These are phyloP conservation scores for Rossbeevera mucosa DNA, from an alignment of 768 basidiomycete species.

Conservation along the genomic window DNA sequence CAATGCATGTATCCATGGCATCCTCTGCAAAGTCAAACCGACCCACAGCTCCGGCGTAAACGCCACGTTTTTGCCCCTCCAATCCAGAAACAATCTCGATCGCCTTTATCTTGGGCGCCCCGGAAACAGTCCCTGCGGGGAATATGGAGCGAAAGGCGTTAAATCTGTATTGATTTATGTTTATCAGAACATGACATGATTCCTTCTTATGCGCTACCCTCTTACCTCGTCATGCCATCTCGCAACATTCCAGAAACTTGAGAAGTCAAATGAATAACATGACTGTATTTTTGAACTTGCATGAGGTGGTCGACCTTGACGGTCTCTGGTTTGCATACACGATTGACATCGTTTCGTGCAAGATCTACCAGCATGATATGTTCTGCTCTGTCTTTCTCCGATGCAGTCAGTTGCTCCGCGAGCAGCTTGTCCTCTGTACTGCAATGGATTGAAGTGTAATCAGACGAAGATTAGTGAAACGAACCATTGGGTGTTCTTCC, in stretches of 20 bases:
- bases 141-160: slow-evolving; percentile 99
- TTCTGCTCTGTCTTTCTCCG: slow-evolving; percentile 94
- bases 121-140: slow-evolving; percentile 97
- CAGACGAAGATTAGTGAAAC: slow-evolving; percentile 20
- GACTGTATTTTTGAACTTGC: slow-evolving; percentile 91
- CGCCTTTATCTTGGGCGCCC: slow-evolving; percentile 98
- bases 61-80: slow-evolving; percentile 85
- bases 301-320: slow-evolving; percentile 96
- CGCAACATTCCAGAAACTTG: slow-evolving; percentile 87
- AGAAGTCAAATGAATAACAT: slow-evolving; percentile 96
- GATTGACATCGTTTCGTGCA: slow-evolving; percentile 96
- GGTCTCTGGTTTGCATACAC: slow-evolving; percentile 90
- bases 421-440: slow-evolving; percentile 81
- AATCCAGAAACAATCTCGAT: slow-evolving; percentile 86
- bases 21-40: slow-evolving; percentile 94
- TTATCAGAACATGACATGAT: slow-evolving; percentile 4
- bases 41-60: slow-evolving; percentile 98
- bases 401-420: slow-evolving; percentile 67
- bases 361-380: slow-evolving; percentile 99
- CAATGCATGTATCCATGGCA: slow-evolving; percentile 98
- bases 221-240: slow-evolving; percentile 75
- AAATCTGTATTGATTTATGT: slow-evolving; percentile 50
- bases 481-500: slow-evolving; percentile 83
- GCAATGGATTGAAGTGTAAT: slow-evolving; percentile 5
- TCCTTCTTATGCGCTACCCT: slow-evolving; percentile 5